Base-by-base conservation (phyloP, 2,329 filamentous ascomycete genomes). In the Aspergillus floridensis region DNA sequence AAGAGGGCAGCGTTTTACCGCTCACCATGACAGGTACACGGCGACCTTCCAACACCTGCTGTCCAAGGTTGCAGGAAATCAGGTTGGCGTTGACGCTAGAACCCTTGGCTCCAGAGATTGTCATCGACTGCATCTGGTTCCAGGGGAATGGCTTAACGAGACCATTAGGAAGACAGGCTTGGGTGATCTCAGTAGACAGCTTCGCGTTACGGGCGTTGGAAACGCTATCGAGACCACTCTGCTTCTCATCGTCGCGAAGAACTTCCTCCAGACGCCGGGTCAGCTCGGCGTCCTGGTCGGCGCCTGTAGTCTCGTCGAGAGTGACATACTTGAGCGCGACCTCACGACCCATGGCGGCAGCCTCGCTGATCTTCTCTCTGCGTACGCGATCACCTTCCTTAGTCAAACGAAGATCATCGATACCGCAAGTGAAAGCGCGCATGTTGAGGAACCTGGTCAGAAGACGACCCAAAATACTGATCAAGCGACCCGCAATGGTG, bases 111-210 rank as follows among this genome's bases (percentile, higher is more conserved):
- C 95, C 95, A 58, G 95, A 97, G 14, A 89, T 90, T 22, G 95
- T 99, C 95, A 99, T 99, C 65, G 91, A 87, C 81, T 99, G 95
- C 93, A 99, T 99, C 77, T 98, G 93, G 72, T 99, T 99, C 72
- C 89, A 89, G 1, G 95, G 95, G 76, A 99, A 99, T 7, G 90
- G 86, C 77, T 98, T 99, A 69, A 91, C 87, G 29, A 99, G 84
- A 47, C 91, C 92, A 21, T 80, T 78, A 0, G 95, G 95, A 65
- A 99, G 83, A 76, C 92, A 96, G 2, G 85, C 84, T 50, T 82
- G 82, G 10, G 93, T 96, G 49, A 98, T 88, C 1, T 82, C 84
- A 16, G 90, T 88, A 4, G 93, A 97, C 26, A 99, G 84, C 3
- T 83, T 77, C 12, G 82, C 81, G 53, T 87, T 89, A 53, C 83